Evolutionary conservation across 1,284 basidiomycete genomes (phyloP).

Genomic region (Naganishia sp.): DNA sequence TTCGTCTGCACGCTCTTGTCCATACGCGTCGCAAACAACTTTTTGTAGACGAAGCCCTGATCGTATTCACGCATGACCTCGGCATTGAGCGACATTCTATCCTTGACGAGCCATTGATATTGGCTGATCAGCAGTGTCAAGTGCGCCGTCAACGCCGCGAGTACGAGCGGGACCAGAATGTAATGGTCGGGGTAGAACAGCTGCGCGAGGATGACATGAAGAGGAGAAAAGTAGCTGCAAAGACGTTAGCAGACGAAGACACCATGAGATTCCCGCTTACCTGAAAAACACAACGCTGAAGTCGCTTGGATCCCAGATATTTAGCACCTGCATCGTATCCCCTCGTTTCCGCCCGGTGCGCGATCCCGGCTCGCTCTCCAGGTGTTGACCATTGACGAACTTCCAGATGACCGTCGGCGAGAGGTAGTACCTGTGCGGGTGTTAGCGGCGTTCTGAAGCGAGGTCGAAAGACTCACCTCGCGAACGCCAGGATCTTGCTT

Average conservation of each 20-base stretch:
- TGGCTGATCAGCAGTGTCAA: constrained; percentile 34
- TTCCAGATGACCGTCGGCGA: constrained; percentile 10
- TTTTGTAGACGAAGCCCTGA: constrained; percentile 50
- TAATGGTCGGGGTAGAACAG: constrained; percentile 24
- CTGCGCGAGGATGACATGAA: constrained; percentile 28
- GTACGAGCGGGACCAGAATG: constrained; percentile 25
- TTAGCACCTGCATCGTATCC: constrained; percentile 47
- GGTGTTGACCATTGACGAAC: constrained; percentile 19
- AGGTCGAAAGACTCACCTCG: not conserved
- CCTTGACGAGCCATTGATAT: constrained; percentile 48
- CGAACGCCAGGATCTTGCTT: constrained; percentile 2
- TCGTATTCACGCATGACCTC: constrained; percentile 55
- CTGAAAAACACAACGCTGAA: constrained; percentile 54
- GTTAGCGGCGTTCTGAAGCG: not conserved
- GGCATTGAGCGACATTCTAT: constrained; percentile 48
- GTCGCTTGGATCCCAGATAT: constrained; percentile 53
- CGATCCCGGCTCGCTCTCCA: not conserved
- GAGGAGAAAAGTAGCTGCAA: constrained; percentile 31
- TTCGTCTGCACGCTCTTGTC: constrained; percentile 49
- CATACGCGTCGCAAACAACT: constrained; percentile 45
- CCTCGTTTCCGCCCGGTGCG: constrained; percentile 8
- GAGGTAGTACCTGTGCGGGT: constrained; percentile 13
- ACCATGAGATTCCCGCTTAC: constrained; percentile 35
- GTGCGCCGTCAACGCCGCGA: constrained; percentile 29
- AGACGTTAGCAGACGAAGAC: not conserved